Base-by-base conservation (phyloP, 2,329 filamentous ascomycete species). In the Lachnellula willkommii region DNA sequence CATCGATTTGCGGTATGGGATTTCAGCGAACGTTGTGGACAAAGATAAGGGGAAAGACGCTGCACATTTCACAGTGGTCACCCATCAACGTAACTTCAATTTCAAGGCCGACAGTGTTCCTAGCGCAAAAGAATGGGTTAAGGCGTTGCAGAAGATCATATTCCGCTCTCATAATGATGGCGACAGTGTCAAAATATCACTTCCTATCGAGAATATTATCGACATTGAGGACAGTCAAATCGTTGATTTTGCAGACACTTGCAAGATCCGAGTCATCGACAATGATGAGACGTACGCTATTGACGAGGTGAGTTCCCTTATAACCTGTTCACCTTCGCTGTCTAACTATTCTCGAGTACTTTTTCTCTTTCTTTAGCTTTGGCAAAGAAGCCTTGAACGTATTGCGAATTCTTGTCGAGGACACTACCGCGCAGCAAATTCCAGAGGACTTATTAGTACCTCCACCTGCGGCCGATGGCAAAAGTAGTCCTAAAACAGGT, bases 81-180 rank as follows among this genome's bases (percentile, higher is more conserved):
- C 91, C 0, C 83, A 92, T 68, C 83, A 92, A 60, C 82, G 90
- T 53, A 91, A 84, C 1, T 96, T 94, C 72, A 81, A 90, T 66
- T 95, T 97, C 75, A 85, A 84, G 66, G 94, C 93, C 39, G 94
- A 99, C 69, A 96, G 90, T 68, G 79, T 83, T 1, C 80, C 85
- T 4, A 96, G 89, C 68, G 94, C 94, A 11, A 94, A 90, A 70
- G 94, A 97, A 75, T 99, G 94, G 94, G 92, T 96, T 47, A 94
- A 94, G 72, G 85, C 89, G 52, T 77, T 99, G 26, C 93, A 96
- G 68, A 89, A 94, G 57, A 92, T 96, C 64, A 96, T 97, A 55
- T 97, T 97, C 69, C 82, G 92, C 50, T 93, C 91, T 11, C 92
- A 95, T 73, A 97, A 97, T 67, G 93, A 96, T 60, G 93, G 94